These are phyloP conservation scores for Petunia axillaris DNA, from an alignment of 257 asterid species.

Conservation along the genomic window DNA sequence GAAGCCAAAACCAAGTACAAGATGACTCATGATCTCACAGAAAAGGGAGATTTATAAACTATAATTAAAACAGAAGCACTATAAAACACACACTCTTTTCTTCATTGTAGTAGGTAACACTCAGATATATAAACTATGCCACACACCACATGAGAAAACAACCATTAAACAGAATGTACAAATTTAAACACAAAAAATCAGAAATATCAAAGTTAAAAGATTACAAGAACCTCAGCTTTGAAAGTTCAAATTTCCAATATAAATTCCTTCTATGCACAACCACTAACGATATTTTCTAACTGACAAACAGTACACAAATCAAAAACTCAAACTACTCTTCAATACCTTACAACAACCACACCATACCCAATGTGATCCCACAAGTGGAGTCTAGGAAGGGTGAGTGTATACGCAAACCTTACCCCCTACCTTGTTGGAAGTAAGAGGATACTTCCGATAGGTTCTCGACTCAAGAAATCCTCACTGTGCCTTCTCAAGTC, in stretches of 20 bases:
- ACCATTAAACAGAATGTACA: constrained; percentile 8
- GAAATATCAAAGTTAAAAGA: not conserved
- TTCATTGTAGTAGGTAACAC: constrained; percentile 7
- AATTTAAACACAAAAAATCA: not conserved
- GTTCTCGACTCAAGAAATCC: no score
- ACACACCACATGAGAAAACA: constrained; percentile 21
- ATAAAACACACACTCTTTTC: not conserved
- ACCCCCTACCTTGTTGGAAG: no score
- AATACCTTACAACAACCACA: no score
- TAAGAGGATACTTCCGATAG: no score
- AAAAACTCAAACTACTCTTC: not conserved
- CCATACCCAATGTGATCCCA: no score
- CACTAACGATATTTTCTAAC: not conserved
- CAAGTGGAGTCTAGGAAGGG: no score
- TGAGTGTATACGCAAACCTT: no score
- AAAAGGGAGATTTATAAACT: not conserved
- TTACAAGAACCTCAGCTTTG: not conserved
- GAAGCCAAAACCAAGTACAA: constrained; percentile 11
- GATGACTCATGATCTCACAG: not conserved
- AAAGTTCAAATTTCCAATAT: not conserved
- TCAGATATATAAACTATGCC: constrained; percentile 12
- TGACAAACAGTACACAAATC: not conserved
- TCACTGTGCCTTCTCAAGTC: not conserved
- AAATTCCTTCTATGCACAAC: not conserved
- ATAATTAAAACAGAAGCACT: not conserved